These are phyloP conservation scores for Solanum neorickii DNA, from an alignment of 257 asterid species.

Conservation along the genomic window DNA sequence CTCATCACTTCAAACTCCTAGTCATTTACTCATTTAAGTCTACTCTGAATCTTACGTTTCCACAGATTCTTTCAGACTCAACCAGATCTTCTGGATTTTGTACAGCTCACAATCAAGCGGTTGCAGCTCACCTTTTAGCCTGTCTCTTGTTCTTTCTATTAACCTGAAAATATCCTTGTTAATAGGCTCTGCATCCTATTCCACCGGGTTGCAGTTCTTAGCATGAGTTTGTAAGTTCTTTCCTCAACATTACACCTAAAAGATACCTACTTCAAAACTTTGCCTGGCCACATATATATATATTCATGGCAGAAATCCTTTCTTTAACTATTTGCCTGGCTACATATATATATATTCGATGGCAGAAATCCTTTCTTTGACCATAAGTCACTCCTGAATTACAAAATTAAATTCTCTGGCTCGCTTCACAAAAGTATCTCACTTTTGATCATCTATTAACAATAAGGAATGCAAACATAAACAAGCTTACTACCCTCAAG, in stretches of 20 bases:
- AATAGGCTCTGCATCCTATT: background rate
- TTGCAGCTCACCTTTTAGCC: background rate
- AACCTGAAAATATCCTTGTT: background rate
- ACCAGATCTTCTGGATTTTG: background rate
- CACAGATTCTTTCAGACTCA: background rate
- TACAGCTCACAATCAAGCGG: background rate
- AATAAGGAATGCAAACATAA: background rate
- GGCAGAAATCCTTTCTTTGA: background rate
- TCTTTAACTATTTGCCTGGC: background rate
- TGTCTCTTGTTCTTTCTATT: background rate
- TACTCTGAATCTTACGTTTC: background rate
- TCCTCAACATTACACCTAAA: background rate
- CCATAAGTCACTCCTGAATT: background rate
- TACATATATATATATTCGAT: background rate
- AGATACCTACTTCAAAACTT: background rate
- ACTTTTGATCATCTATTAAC: background rate
- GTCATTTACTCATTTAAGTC: background rate
- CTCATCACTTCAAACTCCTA: background rate
- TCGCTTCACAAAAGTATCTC: background rate
- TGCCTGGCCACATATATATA: background rate
- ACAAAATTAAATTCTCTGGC: background rate
- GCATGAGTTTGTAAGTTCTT: background rate
- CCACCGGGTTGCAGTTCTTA: background rate
- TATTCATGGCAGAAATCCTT: background rate
- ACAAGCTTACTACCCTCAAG: background rate